phyloP scores from a whole-genome alignment of 805 yeast genomes.

The Metschnikowia kofuensis region DNA sequence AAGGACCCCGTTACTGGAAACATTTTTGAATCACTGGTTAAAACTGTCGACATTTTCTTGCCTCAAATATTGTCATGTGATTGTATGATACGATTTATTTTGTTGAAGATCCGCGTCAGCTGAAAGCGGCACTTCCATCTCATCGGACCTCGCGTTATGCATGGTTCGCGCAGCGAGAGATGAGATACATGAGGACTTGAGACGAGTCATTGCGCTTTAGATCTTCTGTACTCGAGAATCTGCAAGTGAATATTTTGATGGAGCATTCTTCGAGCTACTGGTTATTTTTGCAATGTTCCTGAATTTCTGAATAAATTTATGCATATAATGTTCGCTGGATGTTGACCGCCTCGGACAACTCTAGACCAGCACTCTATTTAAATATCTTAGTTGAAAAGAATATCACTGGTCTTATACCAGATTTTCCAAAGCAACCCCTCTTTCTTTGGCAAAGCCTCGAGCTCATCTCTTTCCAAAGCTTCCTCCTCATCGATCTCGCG shows the following conservation, averaged over 20 bases:
- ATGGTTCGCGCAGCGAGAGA: constrained; percentile 3
- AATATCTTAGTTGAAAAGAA: constrained; percentile 20
- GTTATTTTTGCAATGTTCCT: no score
- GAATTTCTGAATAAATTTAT: not conserved
- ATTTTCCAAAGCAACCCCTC: constrained; percentile 22
- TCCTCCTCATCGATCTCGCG: constrained; percentile 63
- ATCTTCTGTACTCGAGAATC: no score
- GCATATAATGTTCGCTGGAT: no score
- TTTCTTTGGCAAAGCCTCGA: constrained; percentile 20
- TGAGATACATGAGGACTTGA: not conserved
- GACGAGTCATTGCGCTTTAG: not conserved
- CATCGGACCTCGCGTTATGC: constrained; percentile 5
- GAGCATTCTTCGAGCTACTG: no score
- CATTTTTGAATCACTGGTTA: not conserved
- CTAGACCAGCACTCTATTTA: no score
- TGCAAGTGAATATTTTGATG: no score
- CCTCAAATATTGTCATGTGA: not conserved
- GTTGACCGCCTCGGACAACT: no score
- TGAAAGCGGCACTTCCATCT: constrained; percentile 1
- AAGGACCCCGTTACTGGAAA: not conserved
- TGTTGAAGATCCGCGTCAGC: not conserved
- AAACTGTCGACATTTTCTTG: not conserved
- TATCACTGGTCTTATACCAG: constrained; percentile 20
- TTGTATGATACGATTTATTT: not conserved
- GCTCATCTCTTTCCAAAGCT: constrained; percentile 22